Conservation (phyloP, 805 yeast species). For the Metschnikowia shivogae region DNA sequence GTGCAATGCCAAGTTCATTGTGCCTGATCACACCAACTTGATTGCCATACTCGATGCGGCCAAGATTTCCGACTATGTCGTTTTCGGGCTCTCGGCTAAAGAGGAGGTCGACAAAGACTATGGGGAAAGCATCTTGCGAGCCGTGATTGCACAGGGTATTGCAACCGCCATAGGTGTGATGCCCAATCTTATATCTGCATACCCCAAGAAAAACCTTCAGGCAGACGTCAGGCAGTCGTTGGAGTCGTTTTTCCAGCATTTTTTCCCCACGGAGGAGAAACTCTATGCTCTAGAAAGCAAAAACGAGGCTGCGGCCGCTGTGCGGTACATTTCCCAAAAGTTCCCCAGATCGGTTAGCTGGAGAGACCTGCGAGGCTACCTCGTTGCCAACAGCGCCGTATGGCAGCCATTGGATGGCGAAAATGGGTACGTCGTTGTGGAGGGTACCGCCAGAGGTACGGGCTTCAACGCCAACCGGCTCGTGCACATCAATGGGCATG, state of each 20-base stretch:
- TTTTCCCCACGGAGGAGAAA: slow-evolving; percentile 66
- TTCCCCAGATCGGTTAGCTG: slow-evolving; percentile 81
- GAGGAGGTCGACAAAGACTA: slow-evolving; percentile 72
- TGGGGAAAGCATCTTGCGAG: slow-evolving; percentile 88
- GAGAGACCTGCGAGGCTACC: slow-evolving; percentile 91
- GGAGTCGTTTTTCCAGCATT: slow-evolving; percentile 38
- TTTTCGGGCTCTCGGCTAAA: slow-evolving; percentile 84
- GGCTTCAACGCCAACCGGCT: slow-evolving; percentile 76
- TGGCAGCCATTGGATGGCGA: slow-evolving; percentile 29
- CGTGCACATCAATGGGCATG: slow-evolving; percentile 83
- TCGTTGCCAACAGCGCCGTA: slow-evolving; percentile 64
- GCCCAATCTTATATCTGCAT: slow-evolving; percentile 63
- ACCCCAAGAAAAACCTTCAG: slow-evolving; percentile 73
- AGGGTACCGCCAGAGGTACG: slow-evolving; percentile 83
- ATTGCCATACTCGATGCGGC: slow-evolving; percentile 78
- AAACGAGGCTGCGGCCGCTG: slow-evolving; percentile 68
- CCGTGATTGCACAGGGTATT: slow-evolving; percentile 88
- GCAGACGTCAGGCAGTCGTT: slow-evolving; percentile 49
- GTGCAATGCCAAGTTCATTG: slow-evolving; percentile 65
- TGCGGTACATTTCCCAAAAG: slow-evolving; percentile 77
- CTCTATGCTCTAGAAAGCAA: slow-evolving; percentile 63
- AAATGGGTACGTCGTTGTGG: slow-evolving; percentile 50
- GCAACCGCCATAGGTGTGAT: slow-evolving; percentile 77
- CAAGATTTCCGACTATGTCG: slow-evolving; percentile 81
- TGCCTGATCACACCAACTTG: slow-evolving; percentile 66